These are phyloP conservation scores for Alternaria angustiovoidea DNA, from an alignment of 2,329 filamentous ascomycete genomes.

Conservation along the genomic window DNA sequence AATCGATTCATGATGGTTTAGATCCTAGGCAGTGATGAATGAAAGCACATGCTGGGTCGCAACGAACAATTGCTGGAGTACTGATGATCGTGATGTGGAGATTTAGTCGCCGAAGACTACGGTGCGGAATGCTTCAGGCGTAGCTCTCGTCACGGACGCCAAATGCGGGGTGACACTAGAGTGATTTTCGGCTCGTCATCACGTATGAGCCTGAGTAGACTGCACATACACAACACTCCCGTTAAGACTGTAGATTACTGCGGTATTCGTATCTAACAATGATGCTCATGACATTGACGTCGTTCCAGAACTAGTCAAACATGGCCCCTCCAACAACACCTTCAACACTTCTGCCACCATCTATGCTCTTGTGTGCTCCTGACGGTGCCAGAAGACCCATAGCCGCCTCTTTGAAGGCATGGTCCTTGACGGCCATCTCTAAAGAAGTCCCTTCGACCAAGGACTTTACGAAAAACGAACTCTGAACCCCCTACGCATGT, in stretches of 20 bases:
- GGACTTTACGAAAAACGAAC: background rate
- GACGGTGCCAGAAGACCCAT: background rate
- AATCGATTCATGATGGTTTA: slow-evolving; percentile 45
- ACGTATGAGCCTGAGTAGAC: background rate
- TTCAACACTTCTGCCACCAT: background rate
- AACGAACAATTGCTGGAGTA: slow-evolving; percentile 27
- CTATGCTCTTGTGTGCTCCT: background rate
- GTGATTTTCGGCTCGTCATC: background rate
- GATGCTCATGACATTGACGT: background rate
- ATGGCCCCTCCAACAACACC: background rate
- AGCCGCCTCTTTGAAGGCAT: background rate
- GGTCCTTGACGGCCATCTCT: background rate
- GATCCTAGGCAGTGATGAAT: slow-evolving; percentile 48
- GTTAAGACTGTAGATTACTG: background rate
- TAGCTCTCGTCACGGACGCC: background rate
- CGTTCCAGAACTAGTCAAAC: background rate
- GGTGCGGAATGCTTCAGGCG: background rate
- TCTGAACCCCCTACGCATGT: background rate
- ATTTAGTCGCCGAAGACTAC: background rate
- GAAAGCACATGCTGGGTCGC: slow-evolving; percentile 45
- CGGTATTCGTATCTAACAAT: background rate
- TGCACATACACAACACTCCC: background rate
- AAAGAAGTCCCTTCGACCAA: background rate
- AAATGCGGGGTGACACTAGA: background rate
- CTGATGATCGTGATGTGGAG: slow-evolving; percentile 12